Percentiles rank a stretch among this genome's conserved stretches.
Evolutionary conservation across 495 filamentous ascomycete species (phyloP).

Genomic region (Xanthoparmelia taractica): DNA sequence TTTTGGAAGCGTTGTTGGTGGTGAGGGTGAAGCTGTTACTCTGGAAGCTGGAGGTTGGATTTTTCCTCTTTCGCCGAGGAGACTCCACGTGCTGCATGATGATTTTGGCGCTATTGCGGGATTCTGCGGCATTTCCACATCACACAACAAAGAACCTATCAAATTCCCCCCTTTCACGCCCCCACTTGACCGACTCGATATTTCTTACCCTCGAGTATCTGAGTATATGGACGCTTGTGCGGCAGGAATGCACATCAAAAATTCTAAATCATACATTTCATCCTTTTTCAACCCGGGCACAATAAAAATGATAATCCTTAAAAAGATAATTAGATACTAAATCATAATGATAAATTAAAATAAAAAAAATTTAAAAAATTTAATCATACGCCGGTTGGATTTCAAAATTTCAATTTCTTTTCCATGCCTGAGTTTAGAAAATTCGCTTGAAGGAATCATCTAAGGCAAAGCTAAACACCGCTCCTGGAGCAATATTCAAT

Average conservation of each 20-base stretch:
- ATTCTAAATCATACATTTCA: too few relatives aligned
- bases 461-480: neutral
- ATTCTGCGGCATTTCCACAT: neutral
- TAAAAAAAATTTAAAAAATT: too few relatives aligned
- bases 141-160: neutral
- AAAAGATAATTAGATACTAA: too few relatives aligned
- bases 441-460: neutral
- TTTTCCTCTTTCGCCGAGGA: conserved; percentile 4
- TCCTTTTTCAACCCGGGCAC: neutral
- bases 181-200: neutral
- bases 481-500: too few relatives aligned
- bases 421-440: too few relatives aligned
- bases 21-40: neutral
- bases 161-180: neutral
- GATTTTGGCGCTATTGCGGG: neutral
- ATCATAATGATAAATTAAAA: too few relatives aligned
- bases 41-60: neutral
- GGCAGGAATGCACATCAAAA: neutral
- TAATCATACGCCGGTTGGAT: too few relatives aligned
- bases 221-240: neutral
- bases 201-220: neutral
- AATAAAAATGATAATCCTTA: too few relatives aligned
- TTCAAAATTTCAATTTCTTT: too few relatives aligned
- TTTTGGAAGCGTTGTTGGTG: neutral
- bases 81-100: neutral